Evolutionary conservation across 768 basidiomycete species (phyloP).

Genomic region (Asterophora lycoperdoides): DNA sequence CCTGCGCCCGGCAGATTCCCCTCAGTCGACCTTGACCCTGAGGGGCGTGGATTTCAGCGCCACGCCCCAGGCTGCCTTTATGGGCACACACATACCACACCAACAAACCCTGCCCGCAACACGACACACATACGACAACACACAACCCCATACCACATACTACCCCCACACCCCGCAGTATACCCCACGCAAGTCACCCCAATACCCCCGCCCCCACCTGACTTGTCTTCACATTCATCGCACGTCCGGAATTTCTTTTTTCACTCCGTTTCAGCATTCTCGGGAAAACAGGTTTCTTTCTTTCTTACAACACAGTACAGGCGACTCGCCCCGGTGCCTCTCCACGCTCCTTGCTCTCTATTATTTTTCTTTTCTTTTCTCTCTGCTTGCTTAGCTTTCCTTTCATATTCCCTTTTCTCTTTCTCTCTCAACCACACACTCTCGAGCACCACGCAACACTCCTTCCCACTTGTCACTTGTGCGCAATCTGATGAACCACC

Average conservation of each 20-base stretch:
- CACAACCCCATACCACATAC: not conserved
- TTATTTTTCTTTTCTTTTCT: not conserved
- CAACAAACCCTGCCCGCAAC: too few species aligned
- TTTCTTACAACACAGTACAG: not conserved
- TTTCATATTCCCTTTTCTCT: too few species aligned
- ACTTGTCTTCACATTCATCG: constrained; percentile 6
- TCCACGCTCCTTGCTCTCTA: constrained; percentile 1
- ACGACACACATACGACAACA: too few species aligned
- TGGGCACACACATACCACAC: too few species aligned
- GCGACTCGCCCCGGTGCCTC: not conserved
- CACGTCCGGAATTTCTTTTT: constrained; percentile 2
- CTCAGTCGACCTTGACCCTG: too few species aligned
- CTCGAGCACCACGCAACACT: too few species aligned
- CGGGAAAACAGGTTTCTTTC: not conserved
- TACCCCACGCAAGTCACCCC: constrained; percentile 13
- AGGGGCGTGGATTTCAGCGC: not conserved
- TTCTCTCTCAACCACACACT: too few species aligned
- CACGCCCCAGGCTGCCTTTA: not conserved
- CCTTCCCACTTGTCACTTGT: too few species aligned
- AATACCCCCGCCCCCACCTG: constrained; percentile 9
- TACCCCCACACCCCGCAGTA: constrained; percentile 2
- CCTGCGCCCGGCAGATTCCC: too few species aligned
- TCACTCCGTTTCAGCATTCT: not conserved
- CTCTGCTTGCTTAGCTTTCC: not conserved
- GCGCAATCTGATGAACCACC: too few species aligned